phyloP scores from a whole-genome alignment of 2,329 filamentous ascomycete species.

The Spiromastix sp. region DNA sequence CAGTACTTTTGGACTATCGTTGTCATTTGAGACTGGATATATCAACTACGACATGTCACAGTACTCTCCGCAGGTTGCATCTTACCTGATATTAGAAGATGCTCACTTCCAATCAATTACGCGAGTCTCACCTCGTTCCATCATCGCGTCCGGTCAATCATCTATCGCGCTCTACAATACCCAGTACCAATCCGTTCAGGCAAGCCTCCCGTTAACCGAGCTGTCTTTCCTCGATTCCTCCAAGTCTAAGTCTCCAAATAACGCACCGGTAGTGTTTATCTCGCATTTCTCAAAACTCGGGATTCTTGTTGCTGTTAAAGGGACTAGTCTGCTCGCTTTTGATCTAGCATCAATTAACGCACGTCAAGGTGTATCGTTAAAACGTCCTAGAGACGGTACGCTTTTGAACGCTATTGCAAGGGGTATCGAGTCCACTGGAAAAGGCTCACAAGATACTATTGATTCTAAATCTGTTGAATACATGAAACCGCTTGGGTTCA shows the following conservation, averaged over 20 bases:
- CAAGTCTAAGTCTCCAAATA: constrained; percentile 12
- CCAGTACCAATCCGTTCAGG: constrained; percentile 37
- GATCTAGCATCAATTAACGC: constrained; percentile 28
- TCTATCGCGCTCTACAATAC: constrained; percentile 36
- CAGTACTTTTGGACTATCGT: constrained; percentile 27
- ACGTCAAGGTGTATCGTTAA: constrained; percentile 21
- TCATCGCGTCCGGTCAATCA: constrained; percentile 32
- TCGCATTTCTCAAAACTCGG: constrained; percentile 35
- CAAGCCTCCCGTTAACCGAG: constrained; percentile 26
- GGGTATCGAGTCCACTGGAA: constrained; percentile 25
- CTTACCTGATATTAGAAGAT: constrained; percentile 27
- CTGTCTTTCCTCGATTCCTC: constrained; percentile 18
- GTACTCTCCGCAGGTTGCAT: constrained; percentile 28
- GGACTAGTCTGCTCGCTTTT: constrained; percentile 33
- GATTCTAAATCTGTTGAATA: constrained; percentile 20
- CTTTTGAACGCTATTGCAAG: constrained; percentile 34
- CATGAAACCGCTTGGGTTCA: constrained; percentile 22
- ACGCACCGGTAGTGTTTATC: constrained; percentile 26
- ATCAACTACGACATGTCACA: constrained; percentile 34
- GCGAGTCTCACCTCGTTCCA: constrained; percentile 32
- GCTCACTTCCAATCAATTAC: constrained; percentile 31
- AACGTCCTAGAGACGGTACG: constrained; percentile 30
- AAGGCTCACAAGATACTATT: constrained; percentile 19
- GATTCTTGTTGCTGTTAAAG: constrained; percentile 31
- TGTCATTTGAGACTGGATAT: constrained; percentile 31